Conservation (phyloP, 1,139 yeast genomes). For the Suhomyces wounanorum region DNA sequence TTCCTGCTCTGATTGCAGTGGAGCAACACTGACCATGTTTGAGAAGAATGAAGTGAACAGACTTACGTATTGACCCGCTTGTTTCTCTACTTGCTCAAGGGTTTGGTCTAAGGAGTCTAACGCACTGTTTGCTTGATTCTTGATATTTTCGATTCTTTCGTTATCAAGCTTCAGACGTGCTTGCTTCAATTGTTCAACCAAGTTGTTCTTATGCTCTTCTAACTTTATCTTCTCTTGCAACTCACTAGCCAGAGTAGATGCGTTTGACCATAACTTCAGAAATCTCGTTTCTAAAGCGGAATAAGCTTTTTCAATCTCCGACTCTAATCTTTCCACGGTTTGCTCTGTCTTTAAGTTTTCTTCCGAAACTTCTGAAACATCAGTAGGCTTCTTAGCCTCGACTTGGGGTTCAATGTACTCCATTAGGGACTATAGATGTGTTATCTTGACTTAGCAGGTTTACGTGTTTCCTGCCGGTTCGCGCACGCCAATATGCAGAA, state of each 20-base stretch:
- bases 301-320: conserved; percentile 56
- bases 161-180: conserved; percentile 28
- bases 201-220: conserved; percentile 44
- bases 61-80: conserved; percentile 59
- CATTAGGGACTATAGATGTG: conserved; percentile 21
- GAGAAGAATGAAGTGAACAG: conserved; percentile 62
- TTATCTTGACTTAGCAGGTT: neutral
- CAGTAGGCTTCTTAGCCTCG: conserved; percentile 19
- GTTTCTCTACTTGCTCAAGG: conserved; percentile 65
- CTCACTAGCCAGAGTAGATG: conserved; percentile 35
- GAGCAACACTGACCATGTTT: conserved; percentile 49
- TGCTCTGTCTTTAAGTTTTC: conserved; percentile 37
- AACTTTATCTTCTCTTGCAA: conserved; percentile 39
- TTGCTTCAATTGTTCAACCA: conserved; percentile 34
- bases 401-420: conserved; percentile 37
- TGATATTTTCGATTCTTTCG: conserved; percentile 32
- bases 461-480: neutral
- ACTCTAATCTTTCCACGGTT: conserved; percentile 51
- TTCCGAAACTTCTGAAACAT: conserved; percentile 12
- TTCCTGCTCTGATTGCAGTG: conserved; percentile 17
- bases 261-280: conserved; percentile 38
- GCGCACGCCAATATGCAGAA: neutral
- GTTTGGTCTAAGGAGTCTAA: conserved; percentile 68
- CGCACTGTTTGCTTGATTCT: conserved; percentile 53
- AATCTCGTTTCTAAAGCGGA: conserved; percentile 45